These are phyloP conservation scores for Draba incana DNA, from an alignment of 345 rosid genomes.

Conservation along the genomic window DNA sequence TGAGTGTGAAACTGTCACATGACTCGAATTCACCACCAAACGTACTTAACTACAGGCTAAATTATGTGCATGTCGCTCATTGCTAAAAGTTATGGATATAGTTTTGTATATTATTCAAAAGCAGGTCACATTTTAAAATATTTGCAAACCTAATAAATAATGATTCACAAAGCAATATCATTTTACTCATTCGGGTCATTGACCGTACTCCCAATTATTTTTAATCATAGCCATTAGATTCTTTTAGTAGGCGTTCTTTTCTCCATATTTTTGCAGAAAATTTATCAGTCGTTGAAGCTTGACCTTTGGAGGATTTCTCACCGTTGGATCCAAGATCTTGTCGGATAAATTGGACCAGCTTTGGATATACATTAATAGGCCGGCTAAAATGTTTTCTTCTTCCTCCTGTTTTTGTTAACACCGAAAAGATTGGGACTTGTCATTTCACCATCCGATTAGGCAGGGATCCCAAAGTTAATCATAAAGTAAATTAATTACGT, in stretches of 20 bases:
- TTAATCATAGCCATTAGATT: constrained; percentile 24
- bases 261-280: neutral
- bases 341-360: constrained; percentile 33
- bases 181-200: constrained; percentile 32
- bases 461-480: neutral
- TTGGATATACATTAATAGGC: constrained; percentile 37
- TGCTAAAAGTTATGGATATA: constrained; percentile 18
- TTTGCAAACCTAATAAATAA: constrained; percentile 2
- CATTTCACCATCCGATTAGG: constrained; percentile 31
- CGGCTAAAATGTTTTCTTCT: constrained; percentile 42
- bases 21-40: neutral
- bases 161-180: constrained; percentile 31
- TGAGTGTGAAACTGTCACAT: neutral
- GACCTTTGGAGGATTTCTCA: neutral
- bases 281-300: constrained; percentile 23
- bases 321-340: constrained; percentile 38
- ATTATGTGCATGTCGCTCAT: constrained; percentile 7
- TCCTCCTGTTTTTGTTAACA: constrained; percentile 31
- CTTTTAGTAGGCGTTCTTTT: constrained; percentile 8
- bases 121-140: neutral
- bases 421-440: constrained; percentile 25
- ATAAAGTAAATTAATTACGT: neutral
- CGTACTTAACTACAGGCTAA: neutral
- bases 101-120: neutral
- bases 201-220: constrained; percentile 32